A percentile compares a stretch with the other conserved stretches of the same genome.
Evolutionary conservation across 768 basidiomycete genomes (phyloP).

Genomic region (Tephrocybe sp.): DNA sequence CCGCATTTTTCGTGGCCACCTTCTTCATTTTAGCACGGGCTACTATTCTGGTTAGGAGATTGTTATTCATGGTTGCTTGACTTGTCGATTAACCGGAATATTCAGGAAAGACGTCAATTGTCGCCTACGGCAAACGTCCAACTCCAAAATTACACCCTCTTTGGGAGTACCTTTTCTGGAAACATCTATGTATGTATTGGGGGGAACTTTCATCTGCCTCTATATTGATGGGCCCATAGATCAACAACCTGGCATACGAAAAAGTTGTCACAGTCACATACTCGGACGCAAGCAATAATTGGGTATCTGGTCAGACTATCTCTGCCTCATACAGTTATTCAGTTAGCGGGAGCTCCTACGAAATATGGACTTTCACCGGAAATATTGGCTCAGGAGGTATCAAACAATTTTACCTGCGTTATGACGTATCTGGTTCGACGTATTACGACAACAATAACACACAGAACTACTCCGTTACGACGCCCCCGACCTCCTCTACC

Average conservation of each 20-base stretch:
- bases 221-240: no score
- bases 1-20: not conserved
- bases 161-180: not conserved
- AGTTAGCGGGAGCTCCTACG: slow-evolving; percentile 5
- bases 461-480: not conserved
- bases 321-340: slow-evolving; percentile 2
- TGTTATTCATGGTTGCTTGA: not conserved
- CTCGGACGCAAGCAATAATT: not conserved
- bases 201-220: no score
- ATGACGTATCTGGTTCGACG: slow-evolving; percentile 2
- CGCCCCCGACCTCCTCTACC: not conserved
- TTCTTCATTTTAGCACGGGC: not conserved
- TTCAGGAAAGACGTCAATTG: not conserved
- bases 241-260: slow-evolving; percentile 5
- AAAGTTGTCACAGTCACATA: slow-evolving; percentile 4
- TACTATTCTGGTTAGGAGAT: not conserved
- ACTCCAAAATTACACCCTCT: slow-evolving; percentile 1
- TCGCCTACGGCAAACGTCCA: slow-evolving; percentile 5
- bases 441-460: slow-evolving; percentile 8
- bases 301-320: slow-evolving; percentile 5
- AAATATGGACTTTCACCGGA: slow-evolving; percentile 4
- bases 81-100: not conserved
- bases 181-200: slow-evolving; percentile 10
- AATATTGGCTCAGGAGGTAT: slow-evolving; percentile 4
- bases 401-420: slow-evolving; percentile 6